Base-by-base conservation (phyloP, 352 stramenopile genomes). In the Phytophthora fragariae region DNA sequence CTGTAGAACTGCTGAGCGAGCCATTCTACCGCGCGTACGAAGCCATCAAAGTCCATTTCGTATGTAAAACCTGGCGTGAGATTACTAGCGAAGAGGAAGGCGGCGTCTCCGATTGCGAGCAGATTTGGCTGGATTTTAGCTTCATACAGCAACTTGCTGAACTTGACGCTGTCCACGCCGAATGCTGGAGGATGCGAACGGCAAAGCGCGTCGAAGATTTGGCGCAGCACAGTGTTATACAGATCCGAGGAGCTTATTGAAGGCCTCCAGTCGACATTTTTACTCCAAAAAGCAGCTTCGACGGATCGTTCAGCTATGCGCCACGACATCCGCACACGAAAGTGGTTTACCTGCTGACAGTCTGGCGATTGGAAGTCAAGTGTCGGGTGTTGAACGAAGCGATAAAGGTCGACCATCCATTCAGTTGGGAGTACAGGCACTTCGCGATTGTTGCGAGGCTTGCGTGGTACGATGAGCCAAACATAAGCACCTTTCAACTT, bases 131-230 rank as follows among this genome's bases (percentile, higher is more conserved):
- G 81, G 1, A 93, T 65, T 0, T 70, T 69, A 44, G 83, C 86
- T 58, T 94, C 86, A 2, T 88, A 88, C 11, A 95, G 59, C 8
- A 94, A 65, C 47, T 92, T 92, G 60, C 84, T 89, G 68, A 95
- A 95, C 57, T 95, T 95, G 67, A 94, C 81, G 54, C 86, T 86
- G 57, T 95, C 88, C 24, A 92, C 75, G 1, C 76, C 60, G 15
- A 73, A 58, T 11, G 76, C 78, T 5, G 79, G 75, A 9, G 88
- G 88, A 46, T 91, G 84, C 9, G 83, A 85, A 15, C 65, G 71
- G 14, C 86, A 85, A 12, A 95, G 57, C 8, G 76, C 57, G 8
- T 83, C 72, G 31, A 80, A 95, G 27, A 81, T 81, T 19, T 70
- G 53, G 1, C 63, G 72, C n/a, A 95, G 29, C 1, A 94, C 46